Evolutionary conservation across 768 basidiomycete species (phyloP).

Genomic region (Pholiota conissans): DNA sequence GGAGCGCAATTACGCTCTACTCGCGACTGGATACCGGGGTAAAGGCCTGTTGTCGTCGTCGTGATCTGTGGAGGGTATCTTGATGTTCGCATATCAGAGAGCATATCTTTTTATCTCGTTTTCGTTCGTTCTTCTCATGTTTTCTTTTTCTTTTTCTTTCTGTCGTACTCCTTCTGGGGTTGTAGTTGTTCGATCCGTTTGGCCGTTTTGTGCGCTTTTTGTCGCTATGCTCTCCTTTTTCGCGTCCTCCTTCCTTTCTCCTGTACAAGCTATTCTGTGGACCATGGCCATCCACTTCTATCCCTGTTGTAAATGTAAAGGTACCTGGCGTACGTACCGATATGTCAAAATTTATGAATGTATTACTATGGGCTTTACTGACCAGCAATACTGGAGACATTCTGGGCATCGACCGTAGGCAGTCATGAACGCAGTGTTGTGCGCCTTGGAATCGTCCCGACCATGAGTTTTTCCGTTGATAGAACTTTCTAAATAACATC

Average conservation of each 20-base stretch:
- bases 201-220: not conserved
- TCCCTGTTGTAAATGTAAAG: slow-evolving; percentile 3
- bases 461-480: no score
- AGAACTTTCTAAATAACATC: no score
- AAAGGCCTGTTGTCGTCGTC: not conserved
- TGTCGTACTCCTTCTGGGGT: not conserved
- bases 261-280: not conserved
- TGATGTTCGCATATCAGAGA: not conserved
- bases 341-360: not conserved
- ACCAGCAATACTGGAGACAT: no score
- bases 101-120: not conserved
- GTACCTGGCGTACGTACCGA: slow-evolving; percentile 3
- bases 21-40: slow-evolving; percentile 15
- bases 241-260: not conserved
- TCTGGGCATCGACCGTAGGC: no score
- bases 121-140: not conserved
- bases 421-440: no score
- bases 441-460: no score
- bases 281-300: not conserved
- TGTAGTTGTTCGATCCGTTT: not conserved
- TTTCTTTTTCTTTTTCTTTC: not conserved
- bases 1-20: slow-evolving; percentile 9
- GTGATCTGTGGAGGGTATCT: not conserved
- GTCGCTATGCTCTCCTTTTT: not conserved
- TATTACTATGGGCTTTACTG: not conserved